Base-by-base conservation (phyloP, 805 yeast genomes). In the Groenewaldozyma tartarivorans region DNA sequence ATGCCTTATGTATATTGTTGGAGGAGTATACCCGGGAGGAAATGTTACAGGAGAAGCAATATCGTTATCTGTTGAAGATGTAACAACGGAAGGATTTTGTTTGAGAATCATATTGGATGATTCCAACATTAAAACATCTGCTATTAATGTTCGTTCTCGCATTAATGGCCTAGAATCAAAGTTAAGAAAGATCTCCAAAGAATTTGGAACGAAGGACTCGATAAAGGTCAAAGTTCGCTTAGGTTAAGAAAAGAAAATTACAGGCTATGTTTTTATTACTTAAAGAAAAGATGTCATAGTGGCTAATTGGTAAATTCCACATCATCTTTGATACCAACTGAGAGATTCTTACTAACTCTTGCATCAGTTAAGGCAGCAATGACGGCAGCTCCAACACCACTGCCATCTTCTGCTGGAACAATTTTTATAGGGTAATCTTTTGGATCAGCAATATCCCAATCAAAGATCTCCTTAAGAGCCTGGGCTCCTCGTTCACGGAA, bases 301-400 rank as follows among this genome's bases (percentile, higher is more conserved):
- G n/a, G n/a, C n/a, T n/a, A n/a, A n/a, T 24, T 13, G 29, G 29
- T 9, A 24, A 24, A 24, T n/a, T n/a, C n/a, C n/a, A n/a, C n/a
- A n/a, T 24, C 19, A 9, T 40, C 29, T 20, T 39, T 42, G 41
- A 50, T 49, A 20, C 65, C 65, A 21, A 61, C 62, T 24, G 62
- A 55, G 18, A 56, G 52, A 9, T 90, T 90, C 46, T 74, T 69
- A 50, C 67, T 71, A 56, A 80, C 69, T 69, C 98, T 80, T 62
- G 76, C 71, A 62, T 81, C 76, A 43, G 97, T 81, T 63, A 90
- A 74, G 34, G 97, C 96, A 41, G 98, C 97, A 66, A 92, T 90
- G 55, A 90, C 75, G 39, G 97, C 98, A 42, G 98, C 98, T 60
- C 98, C 98, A 37, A 85, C 96, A 69, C 97, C 97, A 30, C 92